Conservation (phyloP, 208 protist genomes). For the Trichomonas tenax region DNA sequence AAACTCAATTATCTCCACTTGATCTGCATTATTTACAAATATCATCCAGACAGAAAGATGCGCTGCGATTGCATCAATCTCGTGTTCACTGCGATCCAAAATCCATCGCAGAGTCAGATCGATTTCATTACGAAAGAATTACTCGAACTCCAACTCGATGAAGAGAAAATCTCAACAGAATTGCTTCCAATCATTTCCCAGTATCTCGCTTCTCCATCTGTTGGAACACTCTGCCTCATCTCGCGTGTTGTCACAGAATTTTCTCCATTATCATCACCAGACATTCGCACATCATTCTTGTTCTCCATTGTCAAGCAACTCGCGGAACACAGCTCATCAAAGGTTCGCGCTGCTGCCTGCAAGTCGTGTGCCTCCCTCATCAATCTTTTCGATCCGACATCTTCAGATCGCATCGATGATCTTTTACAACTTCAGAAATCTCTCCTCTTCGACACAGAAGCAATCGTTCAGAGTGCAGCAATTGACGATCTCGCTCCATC, state of each 20-base stretch:
- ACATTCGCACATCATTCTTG: neutral
- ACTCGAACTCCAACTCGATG: neutral
- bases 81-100: neutral
- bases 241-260: neutral
- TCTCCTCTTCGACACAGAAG: neutral
- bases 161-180: neutral
- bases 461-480: neutral
- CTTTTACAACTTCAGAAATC: neutral
- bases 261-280: neutral
- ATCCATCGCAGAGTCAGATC: neutral
- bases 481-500: neutral
- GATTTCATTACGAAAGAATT: neutral
- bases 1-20: neutral
- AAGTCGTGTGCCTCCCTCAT: neutral
- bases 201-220: neutral
- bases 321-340: neutral
- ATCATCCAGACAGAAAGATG: neutral
- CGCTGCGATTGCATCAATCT: neutral
- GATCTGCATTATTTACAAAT: neutral
- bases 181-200: neutral
- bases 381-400: neutral
- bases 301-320: neutral
- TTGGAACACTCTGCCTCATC: neutral
- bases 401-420: neutral
- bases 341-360: neutral